Evolutionary conservation across 2,329 filamentous ascomycete genomes (phyloP).

Genomic region (Pseudohalonectria lignicola): DNA sequence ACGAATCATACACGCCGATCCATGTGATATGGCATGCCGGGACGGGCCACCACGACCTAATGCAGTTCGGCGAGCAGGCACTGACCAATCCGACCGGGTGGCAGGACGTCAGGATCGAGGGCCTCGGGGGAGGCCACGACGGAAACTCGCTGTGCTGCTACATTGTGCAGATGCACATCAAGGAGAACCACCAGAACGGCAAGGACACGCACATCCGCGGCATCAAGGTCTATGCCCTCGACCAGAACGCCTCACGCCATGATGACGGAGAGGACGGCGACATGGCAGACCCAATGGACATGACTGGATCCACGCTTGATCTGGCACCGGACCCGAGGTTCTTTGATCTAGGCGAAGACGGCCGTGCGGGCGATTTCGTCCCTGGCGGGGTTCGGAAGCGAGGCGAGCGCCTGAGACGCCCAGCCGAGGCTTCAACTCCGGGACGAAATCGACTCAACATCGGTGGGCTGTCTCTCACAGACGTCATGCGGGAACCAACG

Average conservation of each 20-base stretch:
- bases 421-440: too few species aligned
- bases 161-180: constrained; percentile 78
- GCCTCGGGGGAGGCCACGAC: constrained; percentile 46
- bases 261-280: too few species aligned
- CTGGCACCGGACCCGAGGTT: too few species aligned
- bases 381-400: too few species aligned
- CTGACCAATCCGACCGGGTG: constrained; percentile 76
- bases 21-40: constrained; percentile 83
- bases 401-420: too few species aligned
- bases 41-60: constrained; percentile 82
- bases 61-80: constrained; percentile 74
- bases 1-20: constrained; percentile 95
- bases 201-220: constrained; percentile 97
- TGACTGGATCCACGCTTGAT: too few species aligned
- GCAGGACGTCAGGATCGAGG: constrained; percentile 65
- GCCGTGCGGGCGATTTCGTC: too few species aligned
- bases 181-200: constrained; percentile 97
- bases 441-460: constrained; percentile 2
- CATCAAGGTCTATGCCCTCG: constrained; percentile 69
- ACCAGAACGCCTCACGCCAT: constrained; percentile 32
- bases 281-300: too few species aligned
- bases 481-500: constrained; percentile 29
- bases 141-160: constrained; percentile 75
- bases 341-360: too few species aligned
- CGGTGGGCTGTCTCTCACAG: constrained; percentile 22